These are phyloP conservation scores for Graphilbum fragrans DNA, from an alignment of 2,329 filamentous ascomycete genomes.

Conservation along the genomic window DNA sequence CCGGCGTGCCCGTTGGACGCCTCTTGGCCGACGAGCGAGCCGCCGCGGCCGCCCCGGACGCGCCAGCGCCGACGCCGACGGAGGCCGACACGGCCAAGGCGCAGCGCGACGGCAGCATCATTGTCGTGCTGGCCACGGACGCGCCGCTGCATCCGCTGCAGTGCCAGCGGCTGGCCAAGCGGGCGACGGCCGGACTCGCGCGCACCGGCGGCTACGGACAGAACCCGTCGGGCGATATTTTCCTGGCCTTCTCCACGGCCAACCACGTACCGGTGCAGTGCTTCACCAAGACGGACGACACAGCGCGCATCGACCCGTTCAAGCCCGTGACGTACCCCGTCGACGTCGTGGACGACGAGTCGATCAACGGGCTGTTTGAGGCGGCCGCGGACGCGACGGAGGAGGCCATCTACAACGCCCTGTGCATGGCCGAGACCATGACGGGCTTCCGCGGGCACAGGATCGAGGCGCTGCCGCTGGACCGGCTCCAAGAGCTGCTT, in stretches of 20 bases:
- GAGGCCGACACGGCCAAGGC: neutral
- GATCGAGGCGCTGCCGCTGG: too few species aligned
- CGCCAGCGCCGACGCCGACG: constrained; percentile 30
- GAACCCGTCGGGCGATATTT: constrained; percentile 54
- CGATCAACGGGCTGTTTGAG: constrained; percentile 48
- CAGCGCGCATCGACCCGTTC: constrained; percentile 34
- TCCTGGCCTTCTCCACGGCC: constrained; percentile 54
- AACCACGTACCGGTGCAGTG: constrained; percentile 37
- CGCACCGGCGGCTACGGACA: constrained; percentile 49
- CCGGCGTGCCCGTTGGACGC: too few species aligned
- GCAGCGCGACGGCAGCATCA: constrained; percentile 39
- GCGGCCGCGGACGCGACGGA: constrained; percentile 51
- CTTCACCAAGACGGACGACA: too few species aligned
- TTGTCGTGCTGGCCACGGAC: constrained; percentile 43
- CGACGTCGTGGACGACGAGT: neutral
- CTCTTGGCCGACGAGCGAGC: constrained; percentile 8
- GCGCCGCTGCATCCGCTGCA: constrained; percentile 23
- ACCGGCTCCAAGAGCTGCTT: too few species aligned
- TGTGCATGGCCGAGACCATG: constrained; percentile 50
- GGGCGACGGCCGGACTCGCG: constrained; percentile 44
- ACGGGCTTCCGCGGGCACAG: constrained; percentile 25
- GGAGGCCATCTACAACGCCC: constrained; percentile 52
- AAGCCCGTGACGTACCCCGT: constrained; percentile 16
- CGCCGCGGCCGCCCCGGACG: constrained; percentile 20
- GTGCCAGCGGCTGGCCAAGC: constrained; percentile 17